These are phyloP conservation scores for Clathrospora elynae DNA, from an alignment of 2,329 filamentous ascomycete genomes.

Conservation along the genomic window DNA sequence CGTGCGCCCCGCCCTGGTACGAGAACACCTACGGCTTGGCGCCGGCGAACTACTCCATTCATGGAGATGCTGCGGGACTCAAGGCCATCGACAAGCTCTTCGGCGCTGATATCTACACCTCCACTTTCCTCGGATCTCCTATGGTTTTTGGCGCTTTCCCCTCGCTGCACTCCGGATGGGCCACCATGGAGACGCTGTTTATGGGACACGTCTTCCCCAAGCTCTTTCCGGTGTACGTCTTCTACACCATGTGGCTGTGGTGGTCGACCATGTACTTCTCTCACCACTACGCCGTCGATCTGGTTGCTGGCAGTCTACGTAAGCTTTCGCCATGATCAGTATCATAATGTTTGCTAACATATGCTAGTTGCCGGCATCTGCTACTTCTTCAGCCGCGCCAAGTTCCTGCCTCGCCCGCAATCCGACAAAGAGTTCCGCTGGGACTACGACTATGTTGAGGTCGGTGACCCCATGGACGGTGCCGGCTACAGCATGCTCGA, in stretches of 20 bases:
- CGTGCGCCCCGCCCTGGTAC: constrained; percentile 96
- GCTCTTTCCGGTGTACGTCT: constrained; percentile 76
- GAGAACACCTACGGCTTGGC: constrained; percentile 90
- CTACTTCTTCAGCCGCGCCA: constrained; percentile 80
- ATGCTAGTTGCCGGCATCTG: constrained; percentile 66
- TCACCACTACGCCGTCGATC: constrained; percentile 94
- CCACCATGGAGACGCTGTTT: constrained; percentile 87
- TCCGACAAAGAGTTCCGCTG: constrained; percentile 84
- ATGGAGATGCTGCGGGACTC: constrained; percentile 85
- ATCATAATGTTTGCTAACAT: constrained; percentile 27
- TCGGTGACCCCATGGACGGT: constrained; percentile 66
- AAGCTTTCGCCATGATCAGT: constrained; percentile 24
- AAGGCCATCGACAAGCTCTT: constrained; percentile 88
- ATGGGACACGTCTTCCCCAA: constrained; percentile 91
- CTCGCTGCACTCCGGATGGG: constrained; percentile 86
- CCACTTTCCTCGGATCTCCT: constrained; percentile 85
- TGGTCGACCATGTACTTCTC: constrained; percentile 99
- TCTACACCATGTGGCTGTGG: constrained; percentile 92
- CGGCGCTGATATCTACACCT: constrained; percentile 90
- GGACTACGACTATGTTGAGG: constrained; percentile 94
- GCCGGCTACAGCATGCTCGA: constrained; percentile 60
- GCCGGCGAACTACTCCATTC: constrained; percentile 90
- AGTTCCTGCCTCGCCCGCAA: constrained; percentile 82
- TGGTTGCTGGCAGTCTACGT: constrained; percentile 79
- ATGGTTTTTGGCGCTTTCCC: constrained; percentile 95